Evolutionary conservation across 495 filamentous ascomycete species (phyloP), one percentile per base, ranked within the genome.

Genomic region (Lophium mytilinum): DNA sequence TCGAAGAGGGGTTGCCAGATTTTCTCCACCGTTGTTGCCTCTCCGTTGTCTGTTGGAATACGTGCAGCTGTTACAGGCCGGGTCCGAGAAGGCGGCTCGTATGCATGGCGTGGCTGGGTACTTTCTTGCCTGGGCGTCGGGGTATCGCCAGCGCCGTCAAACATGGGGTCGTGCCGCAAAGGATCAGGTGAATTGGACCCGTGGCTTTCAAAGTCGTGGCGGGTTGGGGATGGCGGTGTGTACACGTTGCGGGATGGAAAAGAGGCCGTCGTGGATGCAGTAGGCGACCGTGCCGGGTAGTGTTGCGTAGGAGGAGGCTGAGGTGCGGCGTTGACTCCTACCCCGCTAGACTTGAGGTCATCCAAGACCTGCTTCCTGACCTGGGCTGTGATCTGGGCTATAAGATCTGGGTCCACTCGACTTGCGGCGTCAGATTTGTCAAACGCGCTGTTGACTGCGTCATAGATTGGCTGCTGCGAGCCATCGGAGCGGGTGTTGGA

Each of bases 1-100:
- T 89, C 85, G 66, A 95, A 93, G 14, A 95, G 66, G 24, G 77
- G 79, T 0, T 87, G 85, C 89, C 89, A 95, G 57, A 85, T 83
- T 62, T 78, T 78, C 67, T 87, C 83, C 46, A 87, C 66, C 1
- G 81, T 80, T 0, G 82, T 83, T 62, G 77, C 73, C 45, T 83
- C 80, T 54, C 70, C 69, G 6, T 30, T 30, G 18, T 72, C 74
- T 33, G 79, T 78, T 33, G 71, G 64, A 33, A 75, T 71, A 37
- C 78, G 70, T 15, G 67, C 55, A n/a, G 75, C 72, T 12, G 70
- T 67, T 37, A 62, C 71, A 11, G 79, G 78, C n/a, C 80, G 41
- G 9, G 60, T 19, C 48, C 53, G 35, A 34, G 72, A 36, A 62
- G 42, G 7, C 72, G 67, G 37, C 50, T 57, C 60, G 33, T 57